Base-by-base conservation (phyloP, 2,329 filamentous ascomycete species). In the Aschersonia sp. region DNA sequence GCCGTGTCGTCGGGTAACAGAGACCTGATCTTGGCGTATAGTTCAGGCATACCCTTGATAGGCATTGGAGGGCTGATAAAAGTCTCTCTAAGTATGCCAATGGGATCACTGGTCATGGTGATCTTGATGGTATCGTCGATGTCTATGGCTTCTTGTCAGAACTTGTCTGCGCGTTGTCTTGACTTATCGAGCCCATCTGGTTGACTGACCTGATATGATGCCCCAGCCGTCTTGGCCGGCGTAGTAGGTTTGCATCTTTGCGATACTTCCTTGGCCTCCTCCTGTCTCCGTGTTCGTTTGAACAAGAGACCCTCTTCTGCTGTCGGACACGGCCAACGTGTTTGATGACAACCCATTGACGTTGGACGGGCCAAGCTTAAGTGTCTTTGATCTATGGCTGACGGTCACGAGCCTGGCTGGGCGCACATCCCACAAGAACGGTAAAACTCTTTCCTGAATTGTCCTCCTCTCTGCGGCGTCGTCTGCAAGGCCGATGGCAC, bases 71-170 rank as follows among this genome's bases (percentile, higher is more conserved):
- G 69, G 45, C 89, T 83, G 44, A 85, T 77, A 58, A 97, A 95
- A 0, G 90, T 97, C 46, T 83, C 83, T 44, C 78, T 75, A 5
- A 97, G 69, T 56, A 95, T 90, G 3, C 87, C 87, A 6, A 84
- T 73, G 0, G 87, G 81, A 45, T 86, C 83, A 42, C 81, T 78
- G 0, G 90, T 95, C 62, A 84, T 73, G 0, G 90, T 95, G 54
- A 89, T 70, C 65, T 97, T 95, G 70, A 97, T 94, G 0, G 89
- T 95, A 64, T 97, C 90, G 59, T 97, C 92, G 54, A 97, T 78
- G 57, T 97, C 90, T 81, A 45, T 35, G 22, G 10, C 29, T 22
- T 11, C 14, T 22, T 9, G 14, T 41, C 40, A 41, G 40, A 14
- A 41, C 35, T 37, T 4, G 8, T 37, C 8, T 37, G 4, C 2